Evolutionary conservation across 2,329 filamentous ascomycete species (phyloP).

Genomic region (Ophiostoma triangulosporum): DNA sequence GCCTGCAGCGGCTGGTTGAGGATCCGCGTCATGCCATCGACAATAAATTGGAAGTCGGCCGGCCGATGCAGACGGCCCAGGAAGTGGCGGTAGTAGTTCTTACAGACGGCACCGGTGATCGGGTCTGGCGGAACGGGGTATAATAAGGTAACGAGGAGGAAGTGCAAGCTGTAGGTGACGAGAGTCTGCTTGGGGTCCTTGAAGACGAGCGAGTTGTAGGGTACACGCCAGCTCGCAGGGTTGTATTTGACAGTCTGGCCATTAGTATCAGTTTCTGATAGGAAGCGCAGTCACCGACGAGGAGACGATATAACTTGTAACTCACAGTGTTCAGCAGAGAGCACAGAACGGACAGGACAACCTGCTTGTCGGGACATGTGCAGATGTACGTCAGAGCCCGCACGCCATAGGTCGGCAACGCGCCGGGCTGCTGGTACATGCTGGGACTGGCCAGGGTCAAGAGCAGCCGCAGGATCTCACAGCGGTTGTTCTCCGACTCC

Average conservation of each 20-base stretch:
- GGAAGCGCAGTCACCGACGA: too few species aligned
- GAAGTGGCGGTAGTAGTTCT: conserved; percentile 91
- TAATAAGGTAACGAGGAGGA: conserved; percentile 71
- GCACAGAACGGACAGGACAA: conserved; percentile 79
- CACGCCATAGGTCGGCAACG: conserved; percentile 71
- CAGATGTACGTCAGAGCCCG: conserved; percentile 80
- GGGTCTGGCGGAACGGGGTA: conserved; percentile 58
- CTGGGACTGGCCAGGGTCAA: conserved; percentile 79
- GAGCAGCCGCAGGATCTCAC: conserved; percentile 75
- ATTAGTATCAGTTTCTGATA: conserved; percentile 1
- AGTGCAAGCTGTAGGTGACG: conserved; percentile 81
- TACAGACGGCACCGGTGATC: conserved; percentile 36
- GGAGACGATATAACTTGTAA: too few species aligned
- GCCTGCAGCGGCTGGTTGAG: conserved; percentile 86
- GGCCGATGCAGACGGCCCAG: conserved; percentile 79
- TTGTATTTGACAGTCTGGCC: conserved; percentile 87
- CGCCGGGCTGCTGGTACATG: conserved; percentile 76
- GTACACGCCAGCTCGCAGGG: conserved; percentile 82
- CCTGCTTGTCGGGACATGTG: conserved; percentile 77
- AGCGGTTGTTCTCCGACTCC: conserved; percentile 85
- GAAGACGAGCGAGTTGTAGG: conserved; percentile 85
- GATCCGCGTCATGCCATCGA: conserved; percentile 85
- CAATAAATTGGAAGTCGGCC: conserved; percentile 94
- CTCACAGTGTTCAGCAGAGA: conserved; percentile 85
- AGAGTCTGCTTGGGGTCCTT: conserved; percentile 82